Percentiles rank a stretch among this genome's conserved stretches.
These are phyloP conservation scores for Thinopyrum obtusiflorum DNA, from an alignment of 202 grass and related monocot species.

Conservation along the genomic window DNA sequence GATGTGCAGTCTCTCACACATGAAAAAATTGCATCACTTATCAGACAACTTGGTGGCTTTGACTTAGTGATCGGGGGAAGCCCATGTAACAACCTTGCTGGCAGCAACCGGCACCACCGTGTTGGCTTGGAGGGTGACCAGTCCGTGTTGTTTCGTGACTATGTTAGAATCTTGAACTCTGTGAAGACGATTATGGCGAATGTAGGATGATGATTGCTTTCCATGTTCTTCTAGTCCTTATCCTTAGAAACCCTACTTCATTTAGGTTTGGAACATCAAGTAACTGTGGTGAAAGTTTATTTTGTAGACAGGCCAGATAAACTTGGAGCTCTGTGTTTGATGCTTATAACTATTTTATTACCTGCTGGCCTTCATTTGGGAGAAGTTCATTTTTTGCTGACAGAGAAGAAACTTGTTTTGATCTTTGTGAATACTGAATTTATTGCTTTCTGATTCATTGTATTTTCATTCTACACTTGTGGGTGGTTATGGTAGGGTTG, in stretches of 20 bases:
- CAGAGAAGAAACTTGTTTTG: neutral
- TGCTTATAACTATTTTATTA: neutral
- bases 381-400: neutral
- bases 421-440: neutral
- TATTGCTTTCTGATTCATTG: neutral
- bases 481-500: neutral
- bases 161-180: slow-evolving; percentile 40
- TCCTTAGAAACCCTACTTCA: neutral
- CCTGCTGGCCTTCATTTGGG: neutral
- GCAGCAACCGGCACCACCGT: slow-evolving; percentile 44
- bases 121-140: slow-evolving; percentile 44
- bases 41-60: neutral
- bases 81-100: slow-evolving; percentile 54
- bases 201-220: neutral
- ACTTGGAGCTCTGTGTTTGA: neutral
- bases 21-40: slow-evolving; percentile 21
- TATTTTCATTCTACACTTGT: neutral
- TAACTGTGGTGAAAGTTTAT: neutral
- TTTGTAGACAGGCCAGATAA: neutral
- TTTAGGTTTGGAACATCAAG: neutral
- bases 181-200: neutral
- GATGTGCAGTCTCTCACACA: slow-evolving; percentile 36
- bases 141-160: slow-evolving; percentile 48
- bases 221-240: neutral
- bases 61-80: slow-evolving; percentile 58